Base-by-base conservation (phyloP, 2,329 filamentous ascomycete genomes). In the Calonectria fujianensis region DNA sequence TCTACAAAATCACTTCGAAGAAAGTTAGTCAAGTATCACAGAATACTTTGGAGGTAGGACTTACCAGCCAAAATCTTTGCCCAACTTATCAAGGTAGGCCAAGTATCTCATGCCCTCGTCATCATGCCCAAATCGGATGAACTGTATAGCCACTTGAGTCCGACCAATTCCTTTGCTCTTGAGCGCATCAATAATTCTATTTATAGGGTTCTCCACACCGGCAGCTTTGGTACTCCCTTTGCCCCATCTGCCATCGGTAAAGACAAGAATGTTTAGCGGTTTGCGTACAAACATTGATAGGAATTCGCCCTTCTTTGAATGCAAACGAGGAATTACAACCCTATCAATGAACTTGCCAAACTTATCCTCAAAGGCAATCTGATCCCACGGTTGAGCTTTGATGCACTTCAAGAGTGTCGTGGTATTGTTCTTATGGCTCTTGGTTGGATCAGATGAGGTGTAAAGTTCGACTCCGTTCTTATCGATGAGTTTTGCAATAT, bases 341-440 rank as follows among this genome's bases (percentile, higher is more conserved):
- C 39, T 29, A 16, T 63, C 57, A n/a, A 63, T 63, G 14, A 63
- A 63, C 16, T 63, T 63, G 24, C 35, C 24, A 41, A 45, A 63
- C 4, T 29, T 41, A 8, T 63, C 57, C 27, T 63, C 57, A 11
- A 63, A 63, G 1, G 20, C 27, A 16, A 41, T 63, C 3, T 39
- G 35, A 9, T 63, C 57, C 57, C 57, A 63, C 10, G 4, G 29
- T 24, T 63, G 57, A 7, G 20, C 27, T 4, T 4, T 24, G 18
- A 41, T 29, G 24, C 32, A 8, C 11, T 41, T 29, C 20, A 5
- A 16, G 3, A 29, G 37, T 20, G 35, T 11, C 5, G 35, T 41
- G 7, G 57, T 41, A 24, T 13, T 39, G 9, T n/a, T 32, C 24
- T 37, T 29, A 13, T 63, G 3, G 16, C 16, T 9, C 14, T 63